These are phyloP conservation scores for Cryptococcus sp. DNA, from an alignment of 1,284 basidiomycete species.

Conservation along the genomic window DNA sequence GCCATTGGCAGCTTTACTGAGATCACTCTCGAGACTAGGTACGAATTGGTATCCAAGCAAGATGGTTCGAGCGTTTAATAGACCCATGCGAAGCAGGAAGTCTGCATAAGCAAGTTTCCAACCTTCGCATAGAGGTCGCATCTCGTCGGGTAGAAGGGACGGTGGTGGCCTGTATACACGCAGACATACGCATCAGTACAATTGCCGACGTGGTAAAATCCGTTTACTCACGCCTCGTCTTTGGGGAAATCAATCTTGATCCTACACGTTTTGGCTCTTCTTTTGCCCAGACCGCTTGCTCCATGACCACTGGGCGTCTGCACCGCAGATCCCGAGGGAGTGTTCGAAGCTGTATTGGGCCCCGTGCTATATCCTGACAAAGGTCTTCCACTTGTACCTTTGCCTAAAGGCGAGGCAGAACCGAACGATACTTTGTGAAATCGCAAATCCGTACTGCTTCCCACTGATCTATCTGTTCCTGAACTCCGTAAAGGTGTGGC, in stretches of 20 bases:
- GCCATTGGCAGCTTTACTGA: constrained; percentile 13
- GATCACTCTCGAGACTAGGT: not conserved
- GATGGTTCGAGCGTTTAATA: constrained; percentile 67
- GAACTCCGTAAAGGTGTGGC: constrained; percentile 10
- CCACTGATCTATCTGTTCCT: constrained; percentile 16
- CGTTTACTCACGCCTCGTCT: constrained; percentile 29
- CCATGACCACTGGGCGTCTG: constrained; percentile 12
- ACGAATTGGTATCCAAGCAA: constrained; percentile 62
- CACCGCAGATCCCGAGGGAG: constrained; percentile 1
- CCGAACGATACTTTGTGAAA: constrained; percentile 33
- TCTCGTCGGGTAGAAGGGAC: constrained; percentile 29
- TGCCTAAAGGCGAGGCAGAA: constrained; percentile 27
- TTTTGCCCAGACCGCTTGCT: constrained; percentile 1
- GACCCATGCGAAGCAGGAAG: constrained; percentile 67
- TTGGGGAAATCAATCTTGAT: constrained; percentile 29
- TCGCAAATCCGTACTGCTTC: constrained; percentile 9
- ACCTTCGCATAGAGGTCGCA: constrained; percentile 33
- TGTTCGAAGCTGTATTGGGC: constrained; percentile 8
- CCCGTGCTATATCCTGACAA: not conserved
- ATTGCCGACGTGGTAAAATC: not conserved
- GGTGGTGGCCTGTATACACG: constrained; percentile 24
- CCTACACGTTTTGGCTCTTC: constrained; percentile 18
- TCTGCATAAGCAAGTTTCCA: constrained; percentile 66
- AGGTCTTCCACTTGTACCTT: not conserved
- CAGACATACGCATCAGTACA: constrained; percentile 12